These are phyloP conservation scores for Colletotrichum orchidophilum DNA, from an alignment of 2,329 filamentous ascomycete species.

Conservation along the genomic window DNA sequence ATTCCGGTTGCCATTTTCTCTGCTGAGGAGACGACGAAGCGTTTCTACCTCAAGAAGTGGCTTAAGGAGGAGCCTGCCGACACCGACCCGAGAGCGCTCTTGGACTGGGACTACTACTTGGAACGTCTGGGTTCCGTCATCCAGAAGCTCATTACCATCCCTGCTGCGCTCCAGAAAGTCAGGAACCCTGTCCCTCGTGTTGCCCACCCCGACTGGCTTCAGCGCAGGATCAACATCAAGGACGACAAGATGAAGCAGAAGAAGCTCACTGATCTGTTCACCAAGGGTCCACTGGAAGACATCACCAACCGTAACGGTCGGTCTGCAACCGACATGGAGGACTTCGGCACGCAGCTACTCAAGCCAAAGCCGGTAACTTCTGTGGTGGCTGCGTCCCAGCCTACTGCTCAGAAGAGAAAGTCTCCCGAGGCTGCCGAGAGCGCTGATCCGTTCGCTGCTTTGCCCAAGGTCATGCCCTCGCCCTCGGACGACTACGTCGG, in stretches of 20 bases:
- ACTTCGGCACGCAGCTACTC: slow-evolving; percentile 76
- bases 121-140: slow-evolving; percentile 97
- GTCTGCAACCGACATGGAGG: slow-evolving; percentile 77
- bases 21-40: slow-evolving; percentile 87
- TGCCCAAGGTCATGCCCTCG: slow-evolving; percentile 85
- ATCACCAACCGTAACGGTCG: slow-evolving; percentile 71
- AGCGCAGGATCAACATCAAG: slow-evolving; percentile 91
- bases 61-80: slow-evolving; percentile 90
- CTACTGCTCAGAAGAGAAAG: slow-evolving; percentile 74
- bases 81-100: slow-evolving; percentile 87
- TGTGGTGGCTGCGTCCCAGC: slow-evolving; percentile 65
- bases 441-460: slow-evolving; percentile 80
- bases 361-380: slow-evolving; percentile 70
- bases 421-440: slow-evolving; percentile 74
- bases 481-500: slow-evolving; percentile 87
- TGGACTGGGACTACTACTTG: slow-evolving; percentile 98
- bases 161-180: slow-evolving; percentile 93
- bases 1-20: slow-evolving; percentile 98
- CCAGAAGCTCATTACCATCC: slow-evolving; percentile 98
- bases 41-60: slow-evolving; percentile 93
- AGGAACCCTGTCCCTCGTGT: slow-evolving; percentile 94
- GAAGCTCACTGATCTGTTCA: slow-evolving; percentile 95
- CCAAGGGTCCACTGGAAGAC: slow-evolving; percentile 76
- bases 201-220: slow-evolving; percentile 95
- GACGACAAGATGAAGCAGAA: slow-evolving; percentile 98